Conservation (phyloP, 1,284 basidiomycete genomes). For the Cutaneotrichosporon sp. region DNA sequence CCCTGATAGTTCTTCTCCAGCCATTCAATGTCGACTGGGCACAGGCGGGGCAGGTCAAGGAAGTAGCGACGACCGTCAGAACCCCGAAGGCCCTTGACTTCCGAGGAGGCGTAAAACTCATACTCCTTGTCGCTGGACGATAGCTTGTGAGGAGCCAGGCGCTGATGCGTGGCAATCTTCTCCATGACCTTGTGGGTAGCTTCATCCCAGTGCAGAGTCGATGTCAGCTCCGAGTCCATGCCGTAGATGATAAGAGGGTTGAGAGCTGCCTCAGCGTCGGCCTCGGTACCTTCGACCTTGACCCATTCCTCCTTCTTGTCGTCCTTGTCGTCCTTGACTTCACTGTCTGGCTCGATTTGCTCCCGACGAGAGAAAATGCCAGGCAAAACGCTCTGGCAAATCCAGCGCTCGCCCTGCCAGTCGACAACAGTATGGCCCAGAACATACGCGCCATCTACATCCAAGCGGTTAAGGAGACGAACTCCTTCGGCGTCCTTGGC, state of each 20-base stretch:
- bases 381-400: conserved; percentile 56
- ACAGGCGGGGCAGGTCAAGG: conserved; percentile 54
- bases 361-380: conserved; percentile 53
- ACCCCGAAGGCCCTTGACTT: conserved; percentile 56
- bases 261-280: conserved; percentile 59
- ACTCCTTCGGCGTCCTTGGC: conserved; percentile 57
- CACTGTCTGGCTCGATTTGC: conserved; percentile 17
- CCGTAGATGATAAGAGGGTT: conserved; percentile 55
- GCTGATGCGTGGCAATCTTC: conserved; percentile 51
- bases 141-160: conserved; percentile 53
- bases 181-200: conserved; percentile 53
- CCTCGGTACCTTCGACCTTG: conserved; percentile 54
- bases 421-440: conserved; percentile 62
- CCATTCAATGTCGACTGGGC: conserved; percentile 55
- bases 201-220: conserved; percentile 48
- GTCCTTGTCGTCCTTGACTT: conserved; percentile 21
- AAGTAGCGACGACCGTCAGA: conserved; percentile 56
- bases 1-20: conserved; percentile 52
- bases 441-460: conserved; percentile 71
- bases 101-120: conserved; percentile 53
- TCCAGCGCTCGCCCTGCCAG: conserved; percentile 57
- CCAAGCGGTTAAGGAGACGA: conserved; percentile 53
- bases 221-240: conserved; percentile 52
- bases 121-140: conserved; percentile 46
- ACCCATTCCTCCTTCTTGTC: conserved; percentile 47